Conservation (phyloP, 1,139 yeast species). For the Suhomyces bribrorum region DNA sequence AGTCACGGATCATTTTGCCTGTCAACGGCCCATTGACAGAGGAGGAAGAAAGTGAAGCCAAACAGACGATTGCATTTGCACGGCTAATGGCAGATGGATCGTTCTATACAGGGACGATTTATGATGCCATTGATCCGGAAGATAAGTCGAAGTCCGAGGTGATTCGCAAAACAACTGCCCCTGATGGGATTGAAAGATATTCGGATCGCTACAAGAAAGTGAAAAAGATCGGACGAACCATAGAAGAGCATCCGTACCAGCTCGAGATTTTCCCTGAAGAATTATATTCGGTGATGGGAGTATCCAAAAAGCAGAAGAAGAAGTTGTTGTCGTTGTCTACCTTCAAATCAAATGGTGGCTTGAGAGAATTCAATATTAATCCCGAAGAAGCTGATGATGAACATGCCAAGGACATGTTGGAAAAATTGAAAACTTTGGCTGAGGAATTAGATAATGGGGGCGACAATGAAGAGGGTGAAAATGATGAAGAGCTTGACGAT, state of each 20-base stretch:
- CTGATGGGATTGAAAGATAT: conserved; percentile 69
- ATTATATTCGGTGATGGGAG: conserved; percentile 73
- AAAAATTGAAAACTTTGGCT: conserved; percentile 60
- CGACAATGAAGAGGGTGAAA: conserved; percentile 43
- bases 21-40: conserved; percentile 62
- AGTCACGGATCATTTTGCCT: conserved; percentile 55
- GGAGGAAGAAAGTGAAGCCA: conserved; percentile 60
- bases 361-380: conserved; percentile 34
- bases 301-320: conserved; percentile 53
- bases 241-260: conserved; percentile 81
- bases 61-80: conserved; percentile 61
- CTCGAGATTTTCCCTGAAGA: conserved; percentile 77
- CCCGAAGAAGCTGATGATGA: conserved; percentile 31
- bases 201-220: conserved; percentile 74
- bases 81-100: conserved; percentile 71
- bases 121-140: conserved; percentile 20
- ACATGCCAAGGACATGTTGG: conserved; percentile 49
- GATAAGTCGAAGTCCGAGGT: conserved; percentile 9
- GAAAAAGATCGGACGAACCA: conserved; percentile 72
- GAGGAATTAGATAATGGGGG: conserved; percentile 52
- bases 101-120: conserved; percentile 64
- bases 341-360: conserved; percentile 50
- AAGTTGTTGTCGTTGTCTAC: conserved; percentile 54
- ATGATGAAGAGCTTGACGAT: conserved; percentile 46
- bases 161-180: conserved; percentile 20